A percentile compares a stretch with the other conserved stretches of the same genome.
phyloP scores from a whole-genome alignment of 768 basidiomycete genomes.

The Collybiopsis luxurians region DNA sequence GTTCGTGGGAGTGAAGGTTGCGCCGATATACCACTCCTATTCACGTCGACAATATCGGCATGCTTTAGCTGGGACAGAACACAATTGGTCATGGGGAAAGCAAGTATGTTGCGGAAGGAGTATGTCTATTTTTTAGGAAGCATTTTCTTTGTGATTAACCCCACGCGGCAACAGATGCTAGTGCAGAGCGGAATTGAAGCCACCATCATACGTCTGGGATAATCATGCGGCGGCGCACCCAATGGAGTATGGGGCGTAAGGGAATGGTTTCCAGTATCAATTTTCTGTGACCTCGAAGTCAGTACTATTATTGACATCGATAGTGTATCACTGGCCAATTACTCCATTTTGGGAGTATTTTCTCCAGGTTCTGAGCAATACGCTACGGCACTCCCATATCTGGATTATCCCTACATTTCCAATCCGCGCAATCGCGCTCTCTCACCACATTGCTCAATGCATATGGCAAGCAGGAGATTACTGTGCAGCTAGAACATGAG shows the following conservation, averaged over 20 bases:
- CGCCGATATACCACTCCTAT: conserved; percentile 28
- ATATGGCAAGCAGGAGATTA: too few relatives aligned
- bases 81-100: conserved; percentile 42
- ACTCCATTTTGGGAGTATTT: too few relatives aligned
- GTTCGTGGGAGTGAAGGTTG: conserved; percentile 14
- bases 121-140: conserved; percentile 12
- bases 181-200: conserved; percentile 13
- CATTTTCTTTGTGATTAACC: not conserved
- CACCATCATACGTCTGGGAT: conserved; percentile 24
- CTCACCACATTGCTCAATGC: too few relatives aligned
- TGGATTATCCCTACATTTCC: too few relatives aligned
- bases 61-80: conserved; percentile 25
- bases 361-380: too few relatives aligned
- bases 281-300: conserved; percentile 24
- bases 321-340: too few relatives aligned
- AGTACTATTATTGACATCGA: too few relatives aligned
- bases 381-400: too few relatives aligned
- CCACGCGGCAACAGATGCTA: conserved; percentile 8
- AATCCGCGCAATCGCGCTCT: too few relatives aligned
- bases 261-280: conserved; percentile 34
- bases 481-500: too few relatives aligned
- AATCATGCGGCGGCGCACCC: conserved; percentile 29
- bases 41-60: conserved; percentile 37
- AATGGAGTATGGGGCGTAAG: conserved; percentile 33
- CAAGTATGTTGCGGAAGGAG: conserved; percentile 41